Evolutionary conservation across 768 basidiomycete genomes (phyloP).

Genomic region (Tylopilus felleus): DNA sequence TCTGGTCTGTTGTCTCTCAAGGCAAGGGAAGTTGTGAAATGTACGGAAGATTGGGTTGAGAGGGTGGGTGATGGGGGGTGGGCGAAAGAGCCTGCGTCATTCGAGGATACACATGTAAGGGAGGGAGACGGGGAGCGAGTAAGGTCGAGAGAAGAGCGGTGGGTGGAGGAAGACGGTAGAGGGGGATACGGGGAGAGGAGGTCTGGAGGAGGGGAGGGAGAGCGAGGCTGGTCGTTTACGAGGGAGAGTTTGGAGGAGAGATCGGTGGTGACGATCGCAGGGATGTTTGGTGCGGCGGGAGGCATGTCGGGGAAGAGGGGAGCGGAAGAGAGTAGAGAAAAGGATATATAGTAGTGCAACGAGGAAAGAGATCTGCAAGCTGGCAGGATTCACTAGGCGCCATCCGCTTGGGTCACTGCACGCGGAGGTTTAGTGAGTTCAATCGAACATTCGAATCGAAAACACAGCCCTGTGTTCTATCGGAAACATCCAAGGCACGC

Average conservation of each 20-base stretch:
- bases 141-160: constrained; percentile 30
- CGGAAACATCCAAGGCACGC: constrained; percentile 11
- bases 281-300: constrained; percentile 21
- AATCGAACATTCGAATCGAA: constrained; percentile 29
- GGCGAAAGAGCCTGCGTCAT: constrained; percentile 39
- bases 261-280: constrained; percentile 36
- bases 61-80: constrained; percentile 75
- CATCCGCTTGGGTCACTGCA: not conserved
- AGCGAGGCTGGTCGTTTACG: not conserved
- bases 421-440: not conserved
- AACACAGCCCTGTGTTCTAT: constrained; percentile 30
- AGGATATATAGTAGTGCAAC: constrained; percentile 9
- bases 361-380: not conserved
- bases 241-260: constrained; percentile 32
- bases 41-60: constrained; percentile 59
- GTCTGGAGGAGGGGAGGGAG: constrained; percentile 2
- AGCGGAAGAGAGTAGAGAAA: not conserved
- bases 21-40: constrained; percentile 53
- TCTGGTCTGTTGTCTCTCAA: constrained; percentile 71
- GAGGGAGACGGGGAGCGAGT: constrained; percentile 30
- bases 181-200: constrained; percentile 23
- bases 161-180: not conserved
- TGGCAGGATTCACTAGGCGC: not conserved
- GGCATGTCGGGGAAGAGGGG: constrained; percentile 14
- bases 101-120: constrained; percentile 34